Percentiles rank a stretch among this genome's conserved stretches.
Conservation (phyloP, 2,329 filamentous ascomycete species). For the Rutstroemia sp. region DNA sequence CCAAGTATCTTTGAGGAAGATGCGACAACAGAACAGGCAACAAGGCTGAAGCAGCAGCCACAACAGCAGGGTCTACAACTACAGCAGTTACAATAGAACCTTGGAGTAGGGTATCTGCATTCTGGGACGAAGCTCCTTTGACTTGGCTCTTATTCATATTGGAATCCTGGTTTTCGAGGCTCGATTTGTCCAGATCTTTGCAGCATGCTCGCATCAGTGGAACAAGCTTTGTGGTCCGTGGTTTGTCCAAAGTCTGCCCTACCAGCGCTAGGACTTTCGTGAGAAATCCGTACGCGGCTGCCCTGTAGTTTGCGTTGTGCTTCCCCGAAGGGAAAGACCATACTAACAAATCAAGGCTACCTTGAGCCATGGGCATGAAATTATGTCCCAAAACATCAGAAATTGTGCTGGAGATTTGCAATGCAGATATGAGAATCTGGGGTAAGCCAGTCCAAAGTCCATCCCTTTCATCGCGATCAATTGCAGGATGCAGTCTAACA, state of each 20-base stretch:
- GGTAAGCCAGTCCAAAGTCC: slow-evolving; percentile 68
- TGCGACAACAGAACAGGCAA: slow-evolving; percentile 55
- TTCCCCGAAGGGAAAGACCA: slow-evolving; percentile 61
- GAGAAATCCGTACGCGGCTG: slow-evolving; percentile 52
- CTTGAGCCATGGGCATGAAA: slow-evolving; percentile 52
- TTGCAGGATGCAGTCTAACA: slow-evolving; percentile 61
- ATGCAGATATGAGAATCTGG: slow-evolving; percentile 62
- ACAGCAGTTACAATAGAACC: slow-evolving; percentile 23
- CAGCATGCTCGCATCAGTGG: slow-evolving; percentile 62
- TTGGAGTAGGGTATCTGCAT: slow-evolving; percentile 65
- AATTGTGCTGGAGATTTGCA: slow-evolving; percentile 54
- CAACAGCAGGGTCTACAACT: slow-evolving; percentile 39
- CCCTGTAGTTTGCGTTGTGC: slow-evolving; percentile 46
- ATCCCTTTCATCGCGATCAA: slow-evolving; percentile 75
- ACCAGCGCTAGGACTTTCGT: slow-evolving; percentile 49
- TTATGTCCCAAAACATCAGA: slow-evolving; percentile 49
- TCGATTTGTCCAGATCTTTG: slow-evolving; percentile 56
- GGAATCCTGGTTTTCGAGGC: slow-evolving; percentile 26
- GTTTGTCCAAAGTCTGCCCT: slow-evolving; percentile 53
- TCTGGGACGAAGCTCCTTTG: slow-evolving; percentile 36
- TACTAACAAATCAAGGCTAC: slow-evolving; percentile 61
- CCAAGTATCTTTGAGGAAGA: slow-evolving; percentile 58
- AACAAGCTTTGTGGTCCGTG: slow-evolving; percentile 55
- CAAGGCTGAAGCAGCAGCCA: slow-evolving; percentile 50
- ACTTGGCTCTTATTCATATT: slow-evolving; percentile 25